Evolutionary conservation across 2,329 filamentous ascomycete genomes (phyloP).

Genomic region (Botryotinia globosa): DNA sequence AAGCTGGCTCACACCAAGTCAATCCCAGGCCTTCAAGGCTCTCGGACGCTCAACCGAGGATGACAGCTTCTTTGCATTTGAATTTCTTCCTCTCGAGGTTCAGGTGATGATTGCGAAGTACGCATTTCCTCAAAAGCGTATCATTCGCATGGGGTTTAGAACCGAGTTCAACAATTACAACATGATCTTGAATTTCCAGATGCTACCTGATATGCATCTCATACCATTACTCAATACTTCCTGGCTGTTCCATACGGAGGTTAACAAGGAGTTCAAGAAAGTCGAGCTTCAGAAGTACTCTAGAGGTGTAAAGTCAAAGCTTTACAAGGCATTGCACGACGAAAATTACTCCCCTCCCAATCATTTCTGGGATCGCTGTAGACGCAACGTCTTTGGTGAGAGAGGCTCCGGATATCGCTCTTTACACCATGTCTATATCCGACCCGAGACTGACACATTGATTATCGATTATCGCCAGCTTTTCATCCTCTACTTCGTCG

Average conservation of each 20-base stretch:
- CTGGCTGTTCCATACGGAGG: background rate
- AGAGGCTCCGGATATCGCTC: background rate
- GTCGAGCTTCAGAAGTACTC: background rate
- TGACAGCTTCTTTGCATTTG: background rate
- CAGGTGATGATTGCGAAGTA: background rate
- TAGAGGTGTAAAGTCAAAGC: background rate
- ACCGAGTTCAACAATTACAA: background rate
- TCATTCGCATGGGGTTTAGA: background rate
- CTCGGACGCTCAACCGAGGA: background rate
- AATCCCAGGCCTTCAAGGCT: background rate
- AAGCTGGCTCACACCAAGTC: background rate
- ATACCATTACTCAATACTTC: background rate
- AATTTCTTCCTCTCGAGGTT: background rate
- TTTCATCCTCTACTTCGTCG: background rate
- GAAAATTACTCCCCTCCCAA: background rate
- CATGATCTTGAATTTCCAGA: background rate
- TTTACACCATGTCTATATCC: background rate
- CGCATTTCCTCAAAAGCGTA: background rate
- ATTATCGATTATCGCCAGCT: background rate
- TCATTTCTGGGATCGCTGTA: background rate
- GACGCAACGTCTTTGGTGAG: background rate
- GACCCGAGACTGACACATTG: background rate
- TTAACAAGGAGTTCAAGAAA: background rate
- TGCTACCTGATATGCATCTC: background rate
- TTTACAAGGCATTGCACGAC: background rate